Base-by-base conservation (phyloP, 2,329 filamentous ascomycete species). In the Fusarium foetens region DNA sequence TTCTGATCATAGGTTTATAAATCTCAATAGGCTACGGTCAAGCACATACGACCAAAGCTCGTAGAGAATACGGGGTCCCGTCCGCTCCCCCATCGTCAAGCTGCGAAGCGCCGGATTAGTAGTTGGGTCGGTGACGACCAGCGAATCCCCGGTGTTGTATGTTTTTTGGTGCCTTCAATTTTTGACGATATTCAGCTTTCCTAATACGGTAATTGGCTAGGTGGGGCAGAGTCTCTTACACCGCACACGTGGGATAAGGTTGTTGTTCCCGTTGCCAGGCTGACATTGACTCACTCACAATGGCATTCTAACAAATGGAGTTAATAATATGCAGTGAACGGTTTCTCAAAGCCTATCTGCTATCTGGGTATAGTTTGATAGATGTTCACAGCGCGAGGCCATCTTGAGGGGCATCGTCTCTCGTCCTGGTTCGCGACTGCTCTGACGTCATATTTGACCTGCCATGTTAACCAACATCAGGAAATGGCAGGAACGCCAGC, bases 41-140 rank as follows among this genome's bases (percentile, higher is more conserved):
- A 58, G 29, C 33, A 66, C 63, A 66, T 66, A 66, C 49, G 48
- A 64, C 61, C 51, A 71, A 43, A 71, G 65, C 69, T 71, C 58
- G 43, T 49, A 64, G 67, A 71, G 54, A 64, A 67, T 66, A 68
- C 68, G 52, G 67, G 68, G 67, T 71, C 63, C 63, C 68, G 67
- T 68, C 58, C 35, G 68, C 68, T 71, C 68, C 63, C 68, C 68
- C 63, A 63, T 39, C 52, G 68, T 67, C 65, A 71, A 71, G 57
- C 68, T 71, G 39, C 63, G 57, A 71, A 71, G 67, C 64, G 67
- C 68, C 66, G 68, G 68, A 71, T 67, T 71, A 71, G 67, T 71
- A 71, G 63, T 58, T 71, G 61, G 63, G 69, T 65, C 68, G 57
- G 68, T 71, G 68, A 71, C 48, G 63, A 64, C 42, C 49, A 66